Percentiles rank a stretch among this genome's conserved stretches.
These are phyloP conservation scores for Bryum argenteum DNA, from an alignment of 225 moss, liverwort and hornwort genomes.

Conservation along the genomic window DNA sequence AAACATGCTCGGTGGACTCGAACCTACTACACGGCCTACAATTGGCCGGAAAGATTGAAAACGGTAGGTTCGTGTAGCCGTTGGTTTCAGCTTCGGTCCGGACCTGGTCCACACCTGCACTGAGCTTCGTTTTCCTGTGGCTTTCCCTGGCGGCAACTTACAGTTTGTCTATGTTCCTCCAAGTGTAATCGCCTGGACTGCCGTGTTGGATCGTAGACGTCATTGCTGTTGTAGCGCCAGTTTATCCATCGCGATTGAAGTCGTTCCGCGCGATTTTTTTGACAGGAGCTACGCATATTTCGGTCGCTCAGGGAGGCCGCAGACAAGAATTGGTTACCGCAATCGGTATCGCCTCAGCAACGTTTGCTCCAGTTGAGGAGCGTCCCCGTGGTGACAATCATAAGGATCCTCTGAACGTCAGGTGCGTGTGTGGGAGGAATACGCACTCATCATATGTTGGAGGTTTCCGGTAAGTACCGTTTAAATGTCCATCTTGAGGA, in stretches of 20 bases:
- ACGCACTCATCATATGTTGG: background rate
- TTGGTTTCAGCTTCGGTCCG: constrained; percentile 19
- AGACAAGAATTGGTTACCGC: background rate
- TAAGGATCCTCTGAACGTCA: background rate
- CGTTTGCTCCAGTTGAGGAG: background rate
- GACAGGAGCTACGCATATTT: constrained; percentile 13
- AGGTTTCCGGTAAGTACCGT: background rate
- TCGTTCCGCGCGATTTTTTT: background rate
- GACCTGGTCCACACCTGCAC: constrained; percentile 22
- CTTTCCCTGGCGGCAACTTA: background rate
- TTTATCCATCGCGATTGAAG: background rate
- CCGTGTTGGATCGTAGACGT: background rate
- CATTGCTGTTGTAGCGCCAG: background rate
- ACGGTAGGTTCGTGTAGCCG: constrained; percentile 45
- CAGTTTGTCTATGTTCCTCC: background rate
- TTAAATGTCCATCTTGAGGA: background rate
- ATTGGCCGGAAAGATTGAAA: background rate
- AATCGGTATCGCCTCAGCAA: background rate
- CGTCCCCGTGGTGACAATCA: background rate
- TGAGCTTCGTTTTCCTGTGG: constrained; percentile 19
- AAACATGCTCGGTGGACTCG: constrained; percentile 1
- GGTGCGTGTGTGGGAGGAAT: background rate
- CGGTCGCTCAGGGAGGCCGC: constrained; percentile 3
- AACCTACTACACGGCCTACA: background rate
- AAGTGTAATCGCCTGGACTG: constrained; percentile 1